phyloP scores from a whole-genome alignment of 352 stramenopile species.

The Globisporangium carolinianum region DNA sequence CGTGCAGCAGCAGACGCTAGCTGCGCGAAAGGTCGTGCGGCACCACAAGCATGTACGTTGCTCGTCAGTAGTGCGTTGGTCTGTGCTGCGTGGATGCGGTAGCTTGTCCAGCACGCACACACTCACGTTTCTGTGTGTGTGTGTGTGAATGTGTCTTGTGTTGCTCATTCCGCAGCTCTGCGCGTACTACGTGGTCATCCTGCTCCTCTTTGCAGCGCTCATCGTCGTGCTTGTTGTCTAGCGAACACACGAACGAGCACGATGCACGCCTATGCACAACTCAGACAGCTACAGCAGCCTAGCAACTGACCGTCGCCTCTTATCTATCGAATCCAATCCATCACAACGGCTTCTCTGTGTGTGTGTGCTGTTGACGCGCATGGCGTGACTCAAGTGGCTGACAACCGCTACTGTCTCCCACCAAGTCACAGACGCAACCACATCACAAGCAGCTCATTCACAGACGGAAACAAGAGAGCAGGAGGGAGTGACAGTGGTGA shows the following conservation, averaged over 20 bases:
- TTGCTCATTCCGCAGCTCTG: not conserved
- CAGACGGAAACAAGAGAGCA: not conserved
- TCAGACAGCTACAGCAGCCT: not conserved
- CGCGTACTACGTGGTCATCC: conserved; percentile 27
- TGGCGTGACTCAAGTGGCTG: too few species aligned
- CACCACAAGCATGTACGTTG: conserved; percentile 30
- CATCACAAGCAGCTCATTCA: too few species aligned
- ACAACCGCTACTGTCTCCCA: too few species aligned
- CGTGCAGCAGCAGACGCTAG: conserved; percentile 43
- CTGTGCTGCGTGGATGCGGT: too few species aligned
- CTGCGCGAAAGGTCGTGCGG: conserved; percentile 38
- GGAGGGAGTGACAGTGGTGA: conserved; percentile 7
- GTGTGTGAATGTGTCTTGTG: not conserved
- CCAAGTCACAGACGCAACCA: too few species aligned
- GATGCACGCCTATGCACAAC: too few species aligned
- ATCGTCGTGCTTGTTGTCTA: conserved; percentile 52
- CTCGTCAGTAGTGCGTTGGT: not conserved
- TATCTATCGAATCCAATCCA: too few species aligned
- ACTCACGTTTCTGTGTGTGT: not conserved
- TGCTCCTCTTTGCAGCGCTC: conserved; percentile 35
- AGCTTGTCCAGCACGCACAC: not conserved
- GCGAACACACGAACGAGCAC: not conserved
- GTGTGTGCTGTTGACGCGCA: too few species aligned
- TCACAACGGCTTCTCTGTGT: too few species aligned
- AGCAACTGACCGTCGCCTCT: not conserved